phyloP scores from a whole-genome alignment of 768 basidiomycete species.

The Lentinula guzmanii region DNA sequence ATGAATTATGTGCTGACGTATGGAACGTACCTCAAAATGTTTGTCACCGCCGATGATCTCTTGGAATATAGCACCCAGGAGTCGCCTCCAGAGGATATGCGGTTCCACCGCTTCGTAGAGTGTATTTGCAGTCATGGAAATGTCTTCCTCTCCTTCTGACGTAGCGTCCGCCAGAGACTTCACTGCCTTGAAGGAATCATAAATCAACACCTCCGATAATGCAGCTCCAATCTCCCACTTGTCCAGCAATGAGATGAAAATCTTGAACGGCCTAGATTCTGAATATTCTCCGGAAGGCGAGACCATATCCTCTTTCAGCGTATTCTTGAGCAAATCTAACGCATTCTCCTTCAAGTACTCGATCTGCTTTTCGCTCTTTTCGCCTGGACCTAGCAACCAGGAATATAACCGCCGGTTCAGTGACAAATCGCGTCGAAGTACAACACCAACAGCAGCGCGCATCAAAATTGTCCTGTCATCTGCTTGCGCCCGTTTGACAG shows the following conservation, averaged over 20 bases:
- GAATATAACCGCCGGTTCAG: slow-evolving; percentile 89
- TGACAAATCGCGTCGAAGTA: slow-evolving; percentile 87
- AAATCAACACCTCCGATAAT: slow-evolving; percentile 71
- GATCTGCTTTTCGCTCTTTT: slow-evolving; percentile 70
- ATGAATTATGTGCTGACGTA: neutral
- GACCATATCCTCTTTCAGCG: slow-evolving; percentile 81
- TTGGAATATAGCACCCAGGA: slow-evolving; percentile 52
- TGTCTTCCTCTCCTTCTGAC: slow-evolving; percentile 56
- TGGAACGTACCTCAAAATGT: slow-evolving; percentile 39
- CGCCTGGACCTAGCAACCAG: slow-evolving; percentile 86
- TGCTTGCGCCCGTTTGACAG: slow-evolving; percentile 59
- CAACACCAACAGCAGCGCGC: slow-evolving; percentile 81
- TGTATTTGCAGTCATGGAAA: slow-evolving; percentile 77
- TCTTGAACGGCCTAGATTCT: slow-evolving; percentile 86
- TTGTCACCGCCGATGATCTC: slow-evolving; percentile 43
- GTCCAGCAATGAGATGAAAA: slow-evolving; percentile 91
- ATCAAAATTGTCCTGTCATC: slow-evolving; percentile 82
- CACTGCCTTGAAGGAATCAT: slow-evolving; percentile 75
- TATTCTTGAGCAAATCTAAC: slow-evolving; percentile 63
- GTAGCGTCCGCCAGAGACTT: slow-evolving; percentile 47
- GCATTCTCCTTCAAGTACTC: slow-evolving; percentile 63
- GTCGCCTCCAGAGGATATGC: slow-evolving; percentile 74
- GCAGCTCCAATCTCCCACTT: slow-evolving; percentile 93
- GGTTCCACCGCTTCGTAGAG: slow-evolving; percentile 94
- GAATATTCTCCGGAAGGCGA: slow-evolving; percentile 66